Conservation (phyloP, 805 yeast species). For the Kuraishia borneana region DNA sequence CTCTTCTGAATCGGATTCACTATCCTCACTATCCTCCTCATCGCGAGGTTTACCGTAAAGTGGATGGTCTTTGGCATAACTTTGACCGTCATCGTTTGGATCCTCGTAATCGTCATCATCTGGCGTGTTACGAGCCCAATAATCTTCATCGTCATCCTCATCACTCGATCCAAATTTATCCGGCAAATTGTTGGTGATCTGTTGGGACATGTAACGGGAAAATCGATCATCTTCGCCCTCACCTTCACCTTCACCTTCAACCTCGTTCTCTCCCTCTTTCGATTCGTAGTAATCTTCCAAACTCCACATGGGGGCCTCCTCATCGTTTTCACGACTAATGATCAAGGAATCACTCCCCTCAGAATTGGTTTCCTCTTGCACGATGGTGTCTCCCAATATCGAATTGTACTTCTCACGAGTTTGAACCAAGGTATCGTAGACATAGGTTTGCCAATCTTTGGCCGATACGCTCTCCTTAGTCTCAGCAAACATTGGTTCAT, state of each 20-base stretch:
- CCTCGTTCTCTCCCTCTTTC: constrained; percentile 8
- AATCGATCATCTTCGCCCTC: constrained; percentile 33
- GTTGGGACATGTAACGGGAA: constrained; percentile 68
- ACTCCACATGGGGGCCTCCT: constrained; percentile 11
- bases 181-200: constrained; percentile 43
- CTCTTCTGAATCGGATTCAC: background rate
- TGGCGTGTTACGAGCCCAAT: constrained; percentile 7
- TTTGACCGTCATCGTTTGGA: constrained; percentile 74
- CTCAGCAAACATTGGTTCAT: constrained; percentile 44
- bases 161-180: constrained; percentile 41
- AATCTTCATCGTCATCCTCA: constrained; percentile 42
- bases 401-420: constrained; percentile 93
- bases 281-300: constrained; percentile 9
- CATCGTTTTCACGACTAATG: constrained; percentile 6
- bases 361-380: constrained; percentile 19
- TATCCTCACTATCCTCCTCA: background rate
- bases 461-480: constrained; percentile 40
- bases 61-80: constrained; percentile 56
- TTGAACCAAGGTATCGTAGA: constrained; percentile 70
- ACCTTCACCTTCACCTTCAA: constrained; percentile 8
- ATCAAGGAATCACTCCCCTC: constrained; percentile 14
- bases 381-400: constrained; percentile 48
- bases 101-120: constrained; percentile 65
- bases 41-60: constrained; percentile 26
- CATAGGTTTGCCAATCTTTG: constrained; percentile 71